Percentiles rank a stretch among this genome's conserved stretches.
Conservation (phyloP, 2,329 filamentous ascomycete species). For the Dissoconium aciculare region DNA sequence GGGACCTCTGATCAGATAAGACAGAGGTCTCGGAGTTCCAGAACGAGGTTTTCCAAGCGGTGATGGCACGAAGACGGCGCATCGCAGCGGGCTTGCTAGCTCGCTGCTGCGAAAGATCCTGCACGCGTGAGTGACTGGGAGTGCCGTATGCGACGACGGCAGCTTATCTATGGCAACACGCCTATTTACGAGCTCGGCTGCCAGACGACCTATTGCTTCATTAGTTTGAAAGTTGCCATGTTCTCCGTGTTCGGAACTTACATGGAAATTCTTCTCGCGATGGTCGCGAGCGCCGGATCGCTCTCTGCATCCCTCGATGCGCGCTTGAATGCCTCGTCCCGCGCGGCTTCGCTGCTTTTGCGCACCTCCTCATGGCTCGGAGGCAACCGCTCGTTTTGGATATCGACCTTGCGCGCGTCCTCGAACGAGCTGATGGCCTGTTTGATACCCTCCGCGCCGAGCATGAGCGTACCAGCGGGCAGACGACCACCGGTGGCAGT, state of each 20-base stretch:
- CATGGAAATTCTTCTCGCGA: conserved; percentile 92
- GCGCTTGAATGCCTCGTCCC: conserved; percentile 68
- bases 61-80: neutral
- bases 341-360: conserved; percentile 65
- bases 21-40: too few relatives aligned
- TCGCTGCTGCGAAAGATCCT: too few relatives aligned
- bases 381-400: conserved; percentile 90
- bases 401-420: conserved; percentile 87
- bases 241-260: too few relatives aligned
- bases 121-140: too few relatives aligned
- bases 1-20: too few relatives aligned
- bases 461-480: conserved; percentile 90
- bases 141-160: too few relatives aligned
- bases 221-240: too few relatives aligned
- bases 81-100: conserved; percentile 1
- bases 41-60: too few relatives aligned
- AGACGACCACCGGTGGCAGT: conserved; percentile 84
- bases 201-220: too few relatives aligned
- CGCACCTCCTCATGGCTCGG: conserved; percentile 85
- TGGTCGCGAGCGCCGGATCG: conserved; percentile 69
- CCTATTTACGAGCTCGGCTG: too few relatives aligned
- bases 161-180: too few relatives aligned
- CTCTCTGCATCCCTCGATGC: conserved; percentile 83
- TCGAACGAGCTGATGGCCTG: conserved; percentile 95
- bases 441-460: conserved; percentile 96